phyloP scores from a whole-genome alignment of 257 asterid genomes.

The Cordia subcordata region DNA sequence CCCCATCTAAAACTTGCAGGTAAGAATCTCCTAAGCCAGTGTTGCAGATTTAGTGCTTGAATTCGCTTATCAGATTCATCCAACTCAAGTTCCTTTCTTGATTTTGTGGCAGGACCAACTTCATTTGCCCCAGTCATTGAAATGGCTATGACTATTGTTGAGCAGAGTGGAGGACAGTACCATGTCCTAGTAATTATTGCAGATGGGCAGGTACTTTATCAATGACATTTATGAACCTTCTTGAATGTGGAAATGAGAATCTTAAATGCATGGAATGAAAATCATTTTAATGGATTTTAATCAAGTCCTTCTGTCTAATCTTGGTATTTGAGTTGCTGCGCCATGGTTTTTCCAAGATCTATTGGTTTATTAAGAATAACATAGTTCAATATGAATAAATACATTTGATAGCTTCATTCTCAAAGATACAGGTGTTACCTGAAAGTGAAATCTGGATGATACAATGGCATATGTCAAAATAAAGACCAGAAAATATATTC shows the following conservation, averaged over 20 bases:
- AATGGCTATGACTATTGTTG: slow-evolving; percentile 83
- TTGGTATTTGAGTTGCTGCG: too few species aligned
- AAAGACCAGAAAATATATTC: not conserved
- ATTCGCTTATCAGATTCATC: not conserved
- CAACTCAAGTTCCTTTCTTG: slow-evolving; percentile 17
- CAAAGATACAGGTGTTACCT: too few species aligned
- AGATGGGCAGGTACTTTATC: slow-evolving; percentile 78
- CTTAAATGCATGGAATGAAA: too few species aligned
- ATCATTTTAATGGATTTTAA: too few species aligned
- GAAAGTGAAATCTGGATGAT: too few species aligned
- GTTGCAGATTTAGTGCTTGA: slow-evolving; percentile 5
- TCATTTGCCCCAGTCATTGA: slow-evolving; percentile 89
- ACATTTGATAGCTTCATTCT: too few species aligned
- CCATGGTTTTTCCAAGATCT: too few species aligned
- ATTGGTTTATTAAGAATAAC: too few species aligned
- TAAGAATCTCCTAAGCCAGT: slow-evolving; percentile 11
- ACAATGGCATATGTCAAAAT: not conserved
- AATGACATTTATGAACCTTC: too few species aligned
- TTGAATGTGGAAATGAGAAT: too few species aligned
- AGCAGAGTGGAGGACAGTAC: slow-evolving; percentile 87
- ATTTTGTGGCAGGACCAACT: slow-evolving; percentile 74
- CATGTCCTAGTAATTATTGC: slow-evolving; percentile 89
- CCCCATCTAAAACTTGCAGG: slow-evolving; percentile 86
- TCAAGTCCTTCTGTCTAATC: too few species aligned
- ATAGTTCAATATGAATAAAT: too few species aligned